Conservation (phyloP, 345 rosid genomes). For the Brassica nigra region DNA sequence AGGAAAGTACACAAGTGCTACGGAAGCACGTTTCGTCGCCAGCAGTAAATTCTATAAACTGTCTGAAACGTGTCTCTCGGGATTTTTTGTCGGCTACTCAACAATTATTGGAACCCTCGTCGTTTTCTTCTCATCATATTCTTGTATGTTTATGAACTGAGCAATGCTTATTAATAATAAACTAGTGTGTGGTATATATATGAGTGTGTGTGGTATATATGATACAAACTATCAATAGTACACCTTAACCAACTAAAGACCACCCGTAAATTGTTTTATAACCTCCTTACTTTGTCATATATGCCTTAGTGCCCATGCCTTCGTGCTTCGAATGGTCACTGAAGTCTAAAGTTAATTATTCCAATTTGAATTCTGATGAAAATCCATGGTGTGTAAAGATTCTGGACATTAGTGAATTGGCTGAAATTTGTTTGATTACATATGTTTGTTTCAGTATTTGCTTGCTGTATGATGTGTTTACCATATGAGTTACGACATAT, state of each 20-base stretch:
- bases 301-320: slow-evolving; percentile 14
- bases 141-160: neutral
- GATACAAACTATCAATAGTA: slow-evolving; percentile 15
- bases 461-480: neutral
- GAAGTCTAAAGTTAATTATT: neutral
- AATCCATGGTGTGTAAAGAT: neutral
- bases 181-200: neutral
- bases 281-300: slow-evolving; percentile 12
- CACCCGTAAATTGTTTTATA: neutral
- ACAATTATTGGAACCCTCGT: slow-evolving; percentile 37
- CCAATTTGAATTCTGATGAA: neutral
- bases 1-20: slow-evolving; percentile 32
- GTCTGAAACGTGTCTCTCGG: slow-evolving; percentile 40
- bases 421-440: neutral
- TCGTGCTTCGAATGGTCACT: neutral
- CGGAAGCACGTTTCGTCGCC: slow-evolving; percentile 37
- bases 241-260: slow-evolving; percentile 33
- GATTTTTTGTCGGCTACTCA: slow-evolving; percentile 43
- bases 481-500: neutral
- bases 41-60: slow-evolving; percentile 23
- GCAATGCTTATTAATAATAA: neutral
- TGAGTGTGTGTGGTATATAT: neutral
- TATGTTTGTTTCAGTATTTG: neutral
- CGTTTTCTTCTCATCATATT: slow-evolving; percentile 8
- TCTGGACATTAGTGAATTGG: neutral